Evolutionary conservation across 2,329 filamentous ascomycete species (phyloP), one percentile per base, ranked within the genome.

Genomic region (Orbilia blumenaviensis): DNA sequence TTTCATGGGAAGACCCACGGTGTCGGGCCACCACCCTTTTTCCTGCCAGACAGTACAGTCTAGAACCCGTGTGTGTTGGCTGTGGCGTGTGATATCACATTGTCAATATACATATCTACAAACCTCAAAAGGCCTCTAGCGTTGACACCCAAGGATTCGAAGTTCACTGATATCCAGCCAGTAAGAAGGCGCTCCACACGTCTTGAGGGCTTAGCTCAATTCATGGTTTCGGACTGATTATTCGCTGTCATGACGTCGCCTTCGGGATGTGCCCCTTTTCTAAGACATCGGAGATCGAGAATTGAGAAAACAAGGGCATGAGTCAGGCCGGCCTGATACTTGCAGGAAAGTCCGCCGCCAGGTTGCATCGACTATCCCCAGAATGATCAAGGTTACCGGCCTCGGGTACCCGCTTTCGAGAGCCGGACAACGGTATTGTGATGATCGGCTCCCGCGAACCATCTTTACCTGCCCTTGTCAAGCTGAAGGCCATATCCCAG

Each of bases 1-100:
- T 9, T 23, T 29, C n/a, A n/a, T n/a, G n/a, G n/a, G n/a, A n/a
- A 23, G 56, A 62, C 48, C 66, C 66, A 71, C 36, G 66, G 66
- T n/a, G 16, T 36, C 34, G 56, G 66, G 66, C 58, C 50, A 48
- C 66, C 66, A 69, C 66, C 29, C 42, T 21, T 23, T 50, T 67
- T 41, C 42, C 10, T 46, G 21, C 29, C 25, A 8, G 36, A 21
- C 29, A 14, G n/a, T 32, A 54, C 29, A 62, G 29, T 71, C 66
- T 71, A 63, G 56, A 62, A 38, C 61, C 8, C 7, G 10, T 1
- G 34, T 56, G 66, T 63, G 66, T 69, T 69, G 66, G 12, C n/a
- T 46, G 56, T 46, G 25, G 52, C 52, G 48, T 52, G 32, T 46
- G 52, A 68, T 68, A 67, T 60, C 44, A 58, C 52, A 50, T 50